These are phyloP conservation scores for Gossypium australe DNA, from an alignment of 345 rosid genomes.

Conservation along the genomic window DNA sequence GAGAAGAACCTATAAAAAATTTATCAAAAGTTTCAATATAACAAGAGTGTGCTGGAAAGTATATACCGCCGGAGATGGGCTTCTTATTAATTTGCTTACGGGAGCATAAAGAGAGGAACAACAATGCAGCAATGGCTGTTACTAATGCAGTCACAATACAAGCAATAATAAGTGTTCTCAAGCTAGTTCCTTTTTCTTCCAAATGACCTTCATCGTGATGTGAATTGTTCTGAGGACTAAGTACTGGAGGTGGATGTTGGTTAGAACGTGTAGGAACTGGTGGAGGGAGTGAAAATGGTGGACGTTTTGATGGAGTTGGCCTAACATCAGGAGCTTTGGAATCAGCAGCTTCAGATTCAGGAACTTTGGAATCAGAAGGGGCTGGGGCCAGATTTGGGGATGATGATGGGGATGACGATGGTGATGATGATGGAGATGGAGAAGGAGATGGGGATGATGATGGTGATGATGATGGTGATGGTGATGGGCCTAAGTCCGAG, in stretches of 20 bases:
- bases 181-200: constrained; percentile 15
- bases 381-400: neutral
- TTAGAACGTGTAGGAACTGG: constrained; percentile 13
- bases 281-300: constrained; percentile 13
- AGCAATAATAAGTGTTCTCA: constrained; percentile 49
- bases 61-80: constrained; percentile 73
- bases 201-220: neutral
- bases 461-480: constrained; percentile 4
- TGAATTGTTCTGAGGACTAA: neutral
- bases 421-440: constrained; percentile 4
- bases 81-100: constrained; percentile 58
- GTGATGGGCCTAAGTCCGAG: constrained; percentile 14
- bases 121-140: constrained; percentile 57
- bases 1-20: constrained; percentile 54
- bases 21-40: neutral
- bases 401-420: neutral
- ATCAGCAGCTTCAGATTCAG: constrained; percentile 11
- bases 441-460: constrained; percentile 1
- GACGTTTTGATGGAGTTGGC: constrained; percentile 16
- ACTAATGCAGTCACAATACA: constrained; percentile 64
- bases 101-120: constrained; percentile 68
- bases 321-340: constrained; percentile 20
- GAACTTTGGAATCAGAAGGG: constrained; percentile 20
- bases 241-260: neutral
- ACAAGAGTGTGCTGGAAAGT: neutral